Percentiles rank a stretch among this genome's conserved stretches.
phyloP scores from a whole-genome alignment of 345 rosid species.

The Eucalyptus caleyi region DNA sequence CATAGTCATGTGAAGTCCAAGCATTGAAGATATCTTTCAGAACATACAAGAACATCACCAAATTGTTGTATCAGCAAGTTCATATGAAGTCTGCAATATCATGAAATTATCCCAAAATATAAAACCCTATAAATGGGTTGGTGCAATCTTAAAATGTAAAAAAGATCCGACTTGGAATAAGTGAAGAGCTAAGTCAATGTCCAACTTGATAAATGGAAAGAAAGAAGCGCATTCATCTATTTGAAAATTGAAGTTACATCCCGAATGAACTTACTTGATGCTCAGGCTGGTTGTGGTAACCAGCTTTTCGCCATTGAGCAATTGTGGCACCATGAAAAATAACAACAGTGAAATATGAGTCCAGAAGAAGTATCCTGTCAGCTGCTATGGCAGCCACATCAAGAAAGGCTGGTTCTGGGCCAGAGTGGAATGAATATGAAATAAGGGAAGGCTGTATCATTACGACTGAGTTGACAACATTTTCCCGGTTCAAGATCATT shows the following conservation, averaged over 20 bases:
- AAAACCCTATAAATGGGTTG: neutral
- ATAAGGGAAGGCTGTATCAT: slow-evolving; percentile 97
- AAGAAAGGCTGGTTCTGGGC: slow-evolving; percentile 75
- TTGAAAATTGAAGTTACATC: neutral
- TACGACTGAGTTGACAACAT: slow-evolving; percentile 77
- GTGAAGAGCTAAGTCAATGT: neutral
- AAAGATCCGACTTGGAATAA: neutral
- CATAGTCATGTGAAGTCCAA: neutral
- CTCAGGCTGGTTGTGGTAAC: slow-evolving; percentile 83
- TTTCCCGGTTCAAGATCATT: slow-evolving; percentile 81
- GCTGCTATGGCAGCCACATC: slow-evolving; percentile 89
- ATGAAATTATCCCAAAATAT: neutral
- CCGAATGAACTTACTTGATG: slow-evolving; percentile 49
- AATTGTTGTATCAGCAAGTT: neutral
- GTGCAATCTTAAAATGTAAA: neutral
- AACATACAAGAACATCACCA: neutral
- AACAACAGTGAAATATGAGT: slow-evolving; percentile 75
- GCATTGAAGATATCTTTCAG: neutral
- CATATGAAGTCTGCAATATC: neutral
- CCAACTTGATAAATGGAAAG: neutral
- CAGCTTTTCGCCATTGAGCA: slow-evolving; percentile 96
- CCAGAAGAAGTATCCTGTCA: slow-evolving; percentile 78
- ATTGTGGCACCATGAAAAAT: slow-evolving; percentile 89
- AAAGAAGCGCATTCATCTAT: neutral
- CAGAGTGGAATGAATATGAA: slow-evolving; percentile 84